phyloP scores from a whole-genome alignment of 768 basidiomycete species.

The Pisolithus tinctorius region DNA sequence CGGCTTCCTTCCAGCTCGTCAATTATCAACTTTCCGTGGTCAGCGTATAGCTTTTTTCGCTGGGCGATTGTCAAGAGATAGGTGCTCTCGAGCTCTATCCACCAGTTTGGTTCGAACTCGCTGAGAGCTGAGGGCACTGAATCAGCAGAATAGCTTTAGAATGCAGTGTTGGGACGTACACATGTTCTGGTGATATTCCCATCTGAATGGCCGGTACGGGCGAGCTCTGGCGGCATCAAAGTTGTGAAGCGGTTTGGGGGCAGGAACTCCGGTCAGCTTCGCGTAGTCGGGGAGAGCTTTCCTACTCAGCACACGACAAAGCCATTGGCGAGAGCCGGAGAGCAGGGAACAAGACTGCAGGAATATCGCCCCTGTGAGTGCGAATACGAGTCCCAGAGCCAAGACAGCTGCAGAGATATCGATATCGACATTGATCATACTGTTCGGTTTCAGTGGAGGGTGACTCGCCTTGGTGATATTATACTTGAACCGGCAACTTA shows the following conservation, averaged over 20 bases:
- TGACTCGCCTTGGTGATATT: too few species aligned
- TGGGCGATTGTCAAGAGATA: conserved; percentile 39
- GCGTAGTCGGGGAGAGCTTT: conserved; percentile 32
- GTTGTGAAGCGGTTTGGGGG: conserved; percentile 33
- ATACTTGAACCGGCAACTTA: too few species aligned
- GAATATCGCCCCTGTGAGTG: not conserved
- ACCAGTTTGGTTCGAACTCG: conserved; percentile 46
- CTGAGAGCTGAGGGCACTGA: conserved; percentile 30
- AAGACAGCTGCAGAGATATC: not conserved
- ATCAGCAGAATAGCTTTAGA: not conserved
- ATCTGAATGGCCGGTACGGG: conserved; percentile 51
- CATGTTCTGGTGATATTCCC: conserved; percentile 54
- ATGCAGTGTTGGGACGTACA: conserved; percentile 25
- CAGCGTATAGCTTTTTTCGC: conserved; percentile 32
- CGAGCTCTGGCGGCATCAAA: conserved; percentile 40
- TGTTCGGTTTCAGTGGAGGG: not conserved
- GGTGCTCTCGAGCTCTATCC: conserved; percentile 51
- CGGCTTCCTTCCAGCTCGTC: conserved; percentile 44
- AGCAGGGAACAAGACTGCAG: not conserved
- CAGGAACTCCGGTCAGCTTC: conserved; percentile 37
- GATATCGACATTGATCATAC: not conserved
- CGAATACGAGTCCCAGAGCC: conserved; percentile 1
- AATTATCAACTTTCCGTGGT: conserved; percentile 36
- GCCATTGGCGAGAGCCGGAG: conserved; percentile 3
- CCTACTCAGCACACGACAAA: conserved; percentile 5